Evolutionary conservation across 306 rosid species (phyloP).

Genomic region (Citrullus mucosospermus): DNA sequence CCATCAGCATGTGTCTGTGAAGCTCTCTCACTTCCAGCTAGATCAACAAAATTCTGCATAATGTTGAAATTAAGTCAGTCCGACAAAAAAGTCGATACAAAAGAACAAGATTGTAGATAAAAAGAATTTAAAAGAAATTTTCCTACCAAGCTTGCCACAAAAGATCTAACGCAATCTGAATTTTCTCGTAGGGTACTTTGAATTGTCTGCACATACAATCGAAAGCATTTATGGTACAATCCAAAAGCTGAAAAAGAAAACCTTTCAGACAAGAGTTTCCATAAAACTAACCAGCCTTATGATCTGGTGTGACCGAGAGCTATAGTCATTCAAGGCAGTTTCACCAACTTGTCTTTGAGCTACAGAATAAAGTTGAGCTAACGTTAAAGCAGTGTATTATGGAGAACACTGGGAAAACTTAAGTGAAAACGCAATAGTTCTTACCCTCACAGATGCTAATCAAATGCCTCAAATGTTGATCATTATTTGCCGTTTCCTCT

Average conservation of each 20-base stretch:
- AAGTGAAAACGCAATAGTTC: neutral
- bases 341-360: slow-evolving; percentile 99
- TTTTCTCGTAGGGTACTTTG: slow-evolving; percentile 83
- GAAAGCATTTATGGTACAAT: neutral
- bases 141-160: slow-evolving; percentile 89
- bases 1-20: slow-evolving; percentile 97
- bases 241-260: neutral
- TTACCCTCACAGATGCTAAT: slow-evolving; percentile 94
- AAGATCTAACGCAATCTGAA: slow-evolving; percentile 77
- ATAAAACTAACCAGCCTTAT: slow-evolving; percentile 64
- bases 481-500: slow-evolving; percentile 87
- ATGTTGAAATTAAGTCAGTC: neutral
- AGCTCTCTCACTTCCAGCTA: slow-evolving; percentile 99
- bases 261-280: neutral
- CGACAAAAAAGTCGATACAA: neutral
- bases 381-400: neutral
- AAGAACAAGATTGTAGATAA: neutral
- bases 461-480: slow-evolving; percentile 75
- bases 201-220: slow-evolving; percentile 48
- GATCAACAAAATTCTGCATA: slow-evolving; percentile 89
- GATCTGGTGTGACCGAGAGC: slow-evolving; percentile 98
- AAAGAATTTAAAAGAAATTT: neutral
- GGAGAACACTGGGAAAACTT: neutral
- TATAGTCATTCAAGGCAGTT: slow-evolving; percentile 89
- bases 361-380: slow-evolving; percentile 18